A percentile compares a stretch with the other conserved stretches of the same genome.
Evolutionary conservation across 345 rosid genomes (phyloP).

Genomic region (Eucalyptus pumila): DNA sequence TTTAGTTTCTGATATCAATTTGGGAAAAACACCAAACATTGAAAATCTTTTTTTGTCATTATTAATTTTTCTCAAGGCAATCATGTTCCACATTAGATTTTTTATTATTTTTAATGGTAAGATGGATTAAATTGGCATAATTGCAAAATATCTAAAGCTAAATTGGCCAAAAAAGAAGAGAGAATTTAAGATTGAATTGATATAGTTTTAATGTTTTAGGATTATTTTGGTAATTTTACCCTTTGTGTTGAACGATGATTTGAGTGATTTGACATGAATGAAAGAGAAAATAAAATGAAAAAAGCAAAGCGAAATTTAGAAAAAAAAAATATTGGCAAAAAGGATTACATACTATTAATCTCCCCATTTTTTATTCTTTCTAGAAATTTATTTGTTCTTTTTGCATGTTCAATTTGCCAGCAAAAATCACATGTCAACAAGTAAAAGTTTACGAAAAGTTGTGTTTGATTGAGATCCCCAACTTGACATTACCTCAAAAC

Average conservation of each 20-base stretch:
- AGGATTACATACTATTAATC: not conserved
- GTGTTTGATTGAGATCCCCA: not conserved
- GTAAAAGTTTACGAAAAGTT: too few relatives aligned
- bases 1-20: not conserved
- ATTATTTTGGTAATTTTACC: not conserved
- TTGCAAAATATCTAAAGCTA: too few relatives aligned
- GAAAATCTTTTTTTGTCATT: too few relatives aligned
- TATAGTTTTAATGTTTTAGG: not conserved
- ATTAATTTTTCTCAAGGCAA: not conserved
- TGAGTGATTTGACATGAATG: too few relatives aligned
- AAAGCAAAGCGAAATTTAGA: not conserved
- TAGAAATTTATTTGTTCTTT: too few relatives aligned
- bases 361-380: not conserved
- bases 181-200: not conserved
- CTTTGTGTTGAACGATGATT: rapidly evolving
- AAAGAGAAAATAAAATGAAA: not conserved
- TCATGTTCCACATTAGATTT: not conserved
- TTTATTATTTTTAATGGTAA: rapidly evolving
- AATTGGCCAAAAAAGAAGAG: rapidly evolving
- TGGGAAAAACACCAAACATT: not conserved
- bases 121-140: not conserved
- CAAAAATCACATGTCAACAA: not conserved
- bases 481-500: not conserved
- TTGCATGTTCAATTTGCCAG: not conserved
- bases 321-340: too few relatives aligned